Conservation (phyloP, 1,284 basidiomycete genomes). For the Ustilago shanxiensis region DNA sequence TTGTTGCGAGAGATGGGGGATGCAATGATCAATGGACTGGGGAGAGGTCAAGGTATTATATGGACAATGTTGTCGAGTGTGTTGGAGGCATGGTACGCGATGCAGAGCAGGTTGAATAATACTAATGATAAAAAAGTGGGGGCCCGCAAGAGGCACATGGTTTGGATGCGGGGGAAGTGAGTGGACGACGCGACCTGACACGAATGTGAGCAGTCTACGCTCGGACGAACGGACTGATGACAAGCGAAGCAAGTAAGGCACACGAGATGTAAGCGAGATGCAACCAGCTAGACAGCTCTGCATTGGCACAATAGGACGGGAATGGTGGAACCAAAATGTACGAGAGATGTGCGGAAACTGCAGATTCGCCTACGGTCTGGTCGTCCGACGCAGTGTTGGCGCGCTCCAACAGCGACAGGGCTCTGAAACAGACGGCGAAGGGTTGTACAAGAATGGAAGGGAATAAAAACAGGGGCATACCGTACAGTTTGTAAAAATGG, state of each 20-base stretch:
- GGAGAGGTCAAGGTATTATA: constrained; percentile 13
- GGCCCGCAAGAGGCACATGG: constrained; percentile 26
- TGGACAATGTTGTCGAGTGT: constrained; percentile 1
- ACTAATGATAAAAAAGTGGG: constrained; percentile 12
- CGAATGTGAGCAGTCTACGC: not conserved
- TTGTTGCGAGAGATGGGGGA: not conserved
- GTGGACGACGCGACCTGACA: not conserved
- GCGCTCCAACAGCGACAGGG: not conserved
- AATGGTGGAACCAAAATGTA: not conserved
- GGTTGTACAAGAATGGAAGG: not conserved
- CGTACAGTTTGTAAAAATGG: no score
- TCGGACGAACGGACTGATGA: not conserved
- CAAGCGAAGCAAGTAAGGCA: constrained; percentile 1
- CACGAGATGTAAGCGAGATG: not conserved
- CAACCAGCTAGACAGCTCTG: not conserved
- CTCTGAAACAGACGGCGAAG: not conserved
- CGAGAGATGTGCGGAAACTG: not conserved
- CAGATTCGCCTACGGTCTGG: not conserved
- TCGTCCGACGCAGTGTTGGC: not conserved
- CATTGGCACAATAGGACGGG: not conserved
- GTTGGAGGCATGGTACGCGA: not conserved
- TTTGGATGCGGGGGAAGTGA: constrained; percentile 10
- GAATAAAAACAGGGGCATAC: not conserved
- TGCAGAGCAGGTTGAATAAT: not conserved
- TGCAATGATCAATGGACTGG: not conserved